Evolutionary conservation across 2,329 filamentous ascomycete genomes (phyloP).

Genomic region (Colletotrichum gloeosporioides): DNA sequence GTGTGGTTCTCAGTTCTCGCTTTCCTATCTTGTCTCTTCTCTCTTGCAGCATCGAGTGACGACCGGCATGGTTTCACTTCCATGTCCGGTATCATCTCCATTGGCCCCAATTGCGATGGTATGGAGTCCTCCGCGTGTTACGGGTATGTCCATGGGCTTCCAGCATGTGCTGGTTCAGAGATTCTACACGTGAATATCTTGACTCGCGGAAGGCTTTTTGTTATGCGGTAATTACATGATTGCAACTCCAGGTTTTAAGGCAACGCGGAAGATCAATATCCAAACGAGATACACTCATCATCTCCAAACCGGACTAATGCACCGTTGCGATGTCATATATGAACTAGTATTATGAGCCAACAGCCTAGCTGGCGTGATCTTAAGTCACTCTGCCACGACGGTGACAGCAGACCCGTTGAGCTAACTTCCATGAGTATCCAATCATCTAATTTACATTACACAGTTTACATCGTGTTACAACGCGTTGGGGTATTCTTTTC

Average conservation of each 20-base stretch:
- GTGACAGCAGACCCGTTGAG: background rate
- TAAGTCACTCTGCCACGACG: background rate
- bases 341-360: background rate
- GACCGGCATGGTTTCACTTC: background rate
- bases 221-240: background rate
- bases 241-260: background rate
- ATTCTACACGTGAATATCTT: background rate
- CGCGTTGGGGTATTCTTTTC: background rate
- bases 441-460: background rate
- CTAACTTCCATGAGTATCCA: background rate
- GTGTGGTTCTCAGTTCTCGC: background rate
- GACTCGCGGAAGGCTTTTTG: background rate
- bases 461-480: background rate
- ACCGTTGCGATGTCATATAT: background rate
- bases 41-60: background rate
- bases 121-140: background rate
- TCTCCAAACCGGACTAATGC: background rate
- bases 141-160: background rate
- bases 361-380: background rate
- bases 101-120: background rate
- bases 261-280: background rate
- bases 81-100: background rate
- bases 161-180: background rate
- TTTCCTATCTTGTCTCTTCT: background rate
- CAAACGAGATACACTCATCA: background rate